A percentile compares a stretch with the other conserved stretches of the same genome.
Conservation (phyloP, 805 yeast species). For the Suhomyces pyralidae region DNA sequence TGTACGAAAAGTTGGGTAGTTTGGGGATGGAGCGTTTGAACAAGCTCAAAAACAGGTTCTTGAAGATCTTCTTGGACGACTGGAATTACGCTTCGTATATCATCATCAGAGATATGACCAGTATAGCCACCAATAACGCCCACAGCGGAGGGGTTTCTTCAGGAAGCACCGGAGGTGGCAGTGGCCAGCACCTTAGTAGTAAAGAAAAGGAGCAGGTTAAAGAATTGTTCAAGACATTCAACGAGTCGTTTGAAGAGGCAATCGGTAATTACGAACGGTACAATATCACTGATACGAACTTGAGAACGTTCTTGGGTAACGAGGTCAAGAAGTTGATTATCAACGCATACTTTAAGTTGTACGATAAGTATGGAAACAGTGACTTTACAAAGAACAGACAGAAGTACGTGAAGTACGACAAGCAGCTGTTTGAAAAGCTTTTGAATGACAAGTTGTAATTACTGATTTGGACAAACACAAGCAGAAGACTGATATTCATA, state of each 20-base stretch:
- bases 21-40: conserved; percentile 62
- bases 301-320: conserved; percentile 60
- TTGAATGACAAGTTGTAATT: conserved; percentile 17
- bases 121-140: conserved; percentile 53
- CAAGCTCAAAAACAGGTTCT: conserved; percentile 67
- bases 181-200: conserved; percentile 34
- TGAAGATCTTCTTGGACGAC: conserved; percentile 65
- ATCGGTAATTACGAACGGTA: conserved; percentile 62
- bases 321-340: conserved; percentile 73
- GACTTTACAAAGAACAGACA: conserved; percentile 68
- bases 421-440: conserved; percentile 39
- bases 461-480: too few species aligned
- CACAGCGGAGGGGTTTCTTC: conserved; percentile 24
- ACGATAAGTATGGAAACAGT: conserved; percentile 68
- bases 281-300: conserved; percentile 61
- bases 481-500: too few species aligned
- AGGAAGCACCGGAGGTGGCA: conserved; percentile 8
- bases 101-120: conserved; percentile 72
- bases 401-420: conserved; percentile 68
- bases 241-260: conserved; percentile 77
- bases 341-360: conserved; percentile 82
- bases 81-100: conserved; percentile 81
- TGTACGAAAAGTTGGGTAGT: conserved; percentile 53
- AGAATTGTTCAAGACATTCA: conserved; percentile 80
- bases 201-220: conserved; percentile 80